A percentile compares a stretch with the other conserved stretches of the same genome.
Evolutionary conservation across 1,139 yeast genomes (phyloP).

Genomic region (Taiozyma onychis): DNA sequence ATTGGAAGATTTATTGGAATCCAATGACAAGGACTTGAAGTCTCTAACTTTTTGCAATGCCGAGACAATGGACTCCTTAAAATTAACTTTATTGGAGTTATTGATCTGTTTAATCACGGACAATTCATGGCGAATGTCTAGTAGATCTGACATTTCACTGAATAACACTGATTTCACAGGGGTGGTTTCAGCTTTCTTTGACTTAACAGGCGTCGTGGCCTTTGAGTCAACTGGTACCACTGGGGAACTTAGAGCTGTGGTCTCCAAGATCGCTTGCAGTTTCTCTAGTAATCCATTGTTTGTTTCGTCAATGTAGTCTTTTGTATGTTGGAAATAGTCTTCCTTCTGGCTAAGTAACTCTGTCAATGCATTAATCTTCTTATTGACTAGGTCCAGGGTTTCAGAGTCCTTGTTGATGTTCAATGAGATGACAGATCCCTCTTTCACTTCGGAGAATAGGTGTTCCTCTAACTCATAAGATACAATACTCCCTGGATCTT

Average conservation of each 20-base stretch:
- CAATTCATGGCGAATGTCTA: constrained; percentile 48
- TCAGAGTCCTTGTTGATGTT: constrained; percentile 20
- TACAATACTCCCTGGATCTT: constrained; percentile 53
- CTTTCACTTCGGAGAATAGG: constrained; percentile 48
- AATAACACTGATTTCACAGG: constrained; percentile 1
- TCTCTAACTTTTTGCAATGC: constrained; percentile 44
- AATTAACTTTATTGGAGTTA: constrained; percentile 34
- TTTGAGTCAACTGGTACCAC: background rate
- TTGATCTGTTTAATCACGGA: constrained; percentile 61
- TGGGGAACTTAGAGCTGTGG: constrained; percentile 5
- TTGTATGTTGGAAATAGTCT: constrained; percentile 28
- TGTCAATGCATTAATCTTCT: constrained; percentile 30
- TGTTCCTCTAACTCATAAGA: constrained; percentile 80
- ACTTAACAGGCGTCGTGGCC: background rate
- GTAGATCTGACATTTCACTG: constrained; percentile 26
- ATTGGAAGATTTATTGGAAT: constrained; percentile 37
- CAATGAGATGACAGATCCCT: constrained; percentile 57
- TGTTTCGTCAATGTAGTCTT: constrained; percentile 24
- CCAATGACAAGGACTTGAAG: constrained; percentile 34
- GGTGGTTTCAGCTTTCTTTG: background rate
- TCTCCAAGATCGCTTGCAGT: constrained; percentile 21
- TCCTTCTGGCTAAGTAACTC: constrained; percentile 30
- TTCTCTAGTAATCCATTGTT: constrained; percentile 29
- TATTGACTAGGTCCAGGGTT: constrained; percentile 11
- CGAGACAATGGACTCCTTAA: constrained; percentile 39